These are phyloP conservation scores for Mycena venus DNA, from an alignment of 768 basidiomycete species.

Conservation along the genomic window DNA sequence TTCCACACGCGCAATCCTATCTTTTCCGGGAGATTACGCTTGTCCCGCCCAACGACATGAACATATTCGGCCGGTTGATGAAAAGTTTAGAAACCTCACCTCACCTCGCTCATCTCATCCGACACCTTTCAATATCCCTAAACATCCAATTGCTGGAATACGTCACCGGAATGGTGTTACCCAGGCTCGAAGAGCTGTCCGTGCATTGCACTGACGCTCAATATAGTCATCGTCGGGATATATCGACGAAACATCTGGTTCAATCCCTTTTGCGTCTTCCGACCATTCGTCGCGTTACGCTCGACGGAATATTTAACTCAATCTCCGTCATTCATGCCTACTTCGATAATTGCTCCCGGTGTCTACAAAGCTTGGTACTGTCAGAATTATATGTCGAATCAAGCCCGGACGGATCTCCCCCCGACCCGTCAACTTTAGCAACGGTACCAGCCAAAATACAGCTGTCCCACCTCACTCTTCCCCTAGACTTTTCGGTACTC, in stretches of 20 bases:
- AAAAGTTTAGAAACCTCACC: background rate
- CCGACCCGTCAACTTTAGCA: background rate
- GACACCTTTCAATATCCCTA: background rate
- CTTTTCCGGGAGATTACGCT: background rate
- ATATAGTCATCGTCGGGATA: background rate
- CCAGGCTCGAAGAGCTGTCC: background rate
- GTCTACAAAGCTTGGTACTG: background rate
- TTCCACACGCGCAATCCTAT: background rate
- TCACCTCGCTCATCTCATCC: background rate
- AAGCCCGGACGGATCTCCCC: background rate
- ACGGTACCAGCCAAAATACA: background rate
- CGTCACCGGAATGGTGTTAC: background rate
- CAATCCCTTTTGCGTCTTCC: background rate
- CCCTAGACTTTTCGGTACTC: background rate
- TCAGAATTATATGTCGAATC: background rate
- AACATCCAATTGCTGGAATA: background rate
- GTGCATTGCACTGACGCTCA: background rate
- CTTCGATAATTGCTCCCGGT: background rate
- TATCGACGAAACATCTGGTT: background rate
- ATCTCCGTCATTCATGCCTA: background rate
- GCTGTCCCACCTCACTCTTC: background rate
- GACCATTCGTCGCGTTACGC: background rate
- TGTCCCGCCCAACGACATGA: background rate
- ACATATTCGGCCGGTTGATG: background rate
- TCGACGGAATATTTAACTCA: background rate